Evolutionary conservation across 202 grass and related monocot species (phyloP), one percentile per base, ranked within the genome.

Genomic region (Saccharum hybrid): DNA sequence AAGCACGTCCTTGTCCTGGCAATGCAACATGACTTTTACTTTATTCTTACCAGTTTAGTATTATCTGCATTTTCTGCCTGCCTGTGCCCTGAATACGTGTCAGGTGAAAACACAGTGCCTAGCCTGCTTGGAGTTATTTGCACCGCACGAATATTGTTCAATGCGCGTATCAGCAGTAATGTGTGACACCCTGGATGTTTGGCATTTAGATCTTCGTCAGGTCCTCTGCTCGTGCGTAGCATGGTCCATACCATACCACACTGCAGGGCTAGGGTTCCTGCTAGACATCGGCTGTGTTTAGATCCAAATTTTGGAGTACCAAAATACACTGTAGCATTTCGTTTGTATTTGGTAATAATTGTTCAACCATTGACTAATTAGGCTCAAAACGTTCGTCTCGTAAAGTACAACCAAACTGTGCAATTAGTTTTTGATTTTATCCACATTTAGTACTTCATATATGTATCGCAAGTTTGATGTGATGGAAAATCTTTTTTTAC

Each of bases 241-340:
- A 68, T 80, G 86, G 83, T 89, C 82, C 87, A 36, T 1, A 48
- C 33, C 77, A 66, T n/a, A 1, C 46, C 78, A 70, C 18, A 0
- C n/a, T 30, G 63, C 82, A 80, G 81, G 21, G 31, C 48, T 72
- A 62, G 2, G 23, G 43, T 72, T 72, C 26, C 14, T 33, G 43
- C 14, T 7, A 9, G 23, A 21, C 48, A 56, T 74, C 48, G n/a
- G 45, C n/a, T n/a, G n/a, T n/a, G n/a, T n/a, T n/a, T n/a, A n/a
- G n/a, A n/a, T n/a, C n/a, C n/a, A n/a, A n/a, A n/a, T n/a, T n/a
- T n/a, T n/a, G n/a, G n/a, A n/a, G n/a, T n/a, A n/a, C n/a, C n/a
- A n/a, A n/a, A n/a, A n/a, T n/a, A n/a, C n/a, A n/a, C n/a, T n/a
- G n/a, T n/a, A n/a, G n/a, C n/a, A n/a, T n/a, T n/a, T n/a, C n/a